Base-by-base conservation (phyloP, 768 basidiomycete genomes). In the Pleurotus platypus region DNA sequence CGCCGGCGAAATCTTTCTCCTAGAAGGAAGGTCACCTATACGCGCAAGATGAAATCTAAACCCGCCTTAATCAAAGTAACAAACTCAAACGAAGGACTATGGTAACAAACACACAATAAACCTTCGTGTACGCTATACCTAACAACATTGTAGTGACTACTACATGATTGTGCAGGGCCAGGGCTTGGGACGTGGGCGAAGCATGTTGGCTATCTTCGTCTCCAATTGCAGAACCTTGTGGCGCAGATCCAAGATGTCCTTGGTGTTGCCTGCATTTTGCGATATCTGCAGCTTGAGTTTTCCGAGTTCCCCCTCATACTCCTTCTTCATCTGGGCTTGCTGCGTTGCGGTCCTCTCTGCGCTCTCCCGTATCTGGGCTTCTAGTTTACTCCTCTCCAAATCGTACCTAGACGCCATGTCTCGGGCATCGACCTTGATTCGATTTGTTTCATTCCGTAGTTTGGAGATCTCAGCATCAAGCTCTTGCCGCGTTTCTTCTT, bases 401-500 rank as follows among this genome's bases (percentile, higher is more conserved):
- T 51, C 30, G 5, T 22, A 22, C n/a, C n/a, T 38, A n/a, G 30
- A 16, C 6, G 26, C 6, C 26, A 16, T 27, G 26, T 11, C 30
- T 27, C 18, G 9, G 3, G 72, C 59, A 45, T 73, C 69, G 40
- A 24, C 56, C 37, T 64, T 66, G 43, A 72, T 63, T 42, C 71
- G 66, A 9, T 64, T 62, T 46, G 74, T 70, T 50, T 73, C 72
- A 22, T 64, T 58, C 48, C 69, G 67, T 47, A 73, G 70, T 50
- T 61, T 69, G 56, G 65, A 66, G 13, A 70, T 70, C 59, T 74
- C 75, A 0, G 70, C 65, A 45, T 74, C 69, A 49, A 76, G 66
- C 57, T 75, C 75, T 45, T 53, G 39, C 48, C 61, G 60, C 9
- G 69, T 67, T 61, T 74, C 71, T 35, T 76, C 75, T 45, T 75